Evolutionary conservation across 1,284 basidiomycete genomes (phyloP).

Genomic region (Trichosporon coremiiforme): DNA sequence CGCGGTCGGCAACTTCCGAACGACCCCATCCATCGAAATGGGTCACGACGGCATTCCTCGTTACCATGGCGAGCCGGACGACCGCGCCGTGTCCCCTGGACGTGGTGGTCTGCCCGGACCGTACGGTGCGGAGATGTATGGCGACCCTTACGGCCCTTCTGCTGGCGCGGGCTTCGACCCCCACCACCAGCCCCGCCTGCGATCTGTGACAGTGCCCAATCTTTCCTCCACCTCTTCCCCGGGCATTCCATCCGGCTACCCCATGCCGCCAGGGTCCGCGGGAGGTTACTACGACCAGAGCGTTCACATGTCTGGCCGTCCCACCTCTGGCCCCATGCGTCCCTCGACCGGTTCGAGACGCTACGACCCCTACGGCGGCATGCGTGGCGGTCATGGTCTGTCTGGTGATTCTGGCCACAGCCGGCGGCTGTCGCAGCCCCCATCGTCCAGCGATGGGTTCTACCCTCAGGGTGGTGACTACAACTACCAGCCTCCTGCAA

Average conservation of each 20-base stretch:
- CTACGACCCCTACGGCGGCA: slow-evolving; percentile 30
- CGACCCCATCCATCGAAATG: slow-evolving; percentile 82
- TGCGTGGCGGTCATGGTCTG: slow-evolving; percentile 9
- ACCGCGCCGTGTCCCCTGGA: slow-evolving; percentile 26
- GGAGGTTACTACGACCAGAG: slow-evolving; percentile 28
- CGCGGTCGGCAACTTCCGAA: slow-evolving; percentile 85
- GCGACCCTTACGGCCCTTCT: slow-evolving; percentile 23
- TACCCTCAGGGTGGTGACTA: slow-evolving; percentile 28
- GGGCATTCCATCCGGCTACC: slow-evolving; percentile 19
- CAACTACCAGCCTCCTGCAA: slow-evolving; percentile 35
- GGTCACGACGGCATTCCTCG: slow-evolving; percentile 77
- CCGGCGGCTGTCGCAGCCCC: slow-evolving; percentile 30
- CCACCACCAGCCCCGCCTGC: slow-evolving; percentile 27
- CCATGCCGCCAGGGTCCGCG: slow-evolving; percentile 22
- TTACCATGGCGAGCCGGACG: slow-evolving; percentile 60
- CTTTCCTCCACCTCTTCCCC: slow-evolving; percentile 17
- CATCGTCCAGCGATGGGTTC: slow-evolving; percentile 22
- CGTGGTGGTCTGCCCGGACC: slow-evolving; percentile 15
- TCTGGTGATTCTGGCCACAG: slow-evolving; percentile 26
- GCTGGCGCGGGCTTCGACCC: slow-evolving; percentile 20
- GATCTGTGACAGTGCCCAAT: slow-evolving; percentile 27
- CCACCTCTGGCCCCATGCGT: slow-evolving; percentile 23
- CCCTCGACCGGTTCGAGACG: slow-evolving; percentile 25
- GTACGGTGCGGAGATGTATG: slow-evolving; percentile 28
- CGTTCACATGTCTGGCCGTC: slow-evolving; percentile 17